Percentiles rank a stretch among this genome's conserved stretches.
Conservation (phyloP, 2,329 filamentous ascomycete genomes). For the Paecilomyces dactylethromorphus region DNA sequence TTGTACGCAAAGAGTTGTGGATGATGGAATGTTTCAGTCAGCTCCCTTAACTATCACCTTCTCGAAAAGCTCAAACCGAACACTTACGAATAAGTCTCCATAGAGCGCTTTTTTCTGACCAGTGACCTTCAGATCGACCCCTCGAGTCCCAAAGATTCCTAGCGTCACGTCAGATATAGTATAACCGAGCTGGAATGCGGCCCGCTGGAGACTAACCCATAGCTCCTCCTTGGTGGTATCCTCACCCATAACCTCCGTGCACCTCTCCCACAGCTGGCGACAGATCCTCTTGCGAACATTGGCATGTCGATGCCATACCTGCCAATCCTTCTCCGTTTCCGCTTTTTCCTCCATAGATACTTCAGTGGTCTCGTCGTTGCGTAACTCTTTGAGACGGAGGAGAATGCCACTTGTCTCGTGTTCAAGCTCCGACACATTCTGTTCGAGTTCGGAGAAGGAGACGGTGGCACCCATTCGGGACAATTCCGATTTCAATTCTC, state of each 20-base stretch:
- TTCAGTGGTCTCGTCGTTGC: conserved; percentile 26
- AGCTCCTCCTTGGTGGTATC: conserved; percentile 42
- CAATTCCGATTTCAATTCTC: conserved; percentile 43
- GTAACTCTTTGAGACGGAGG: conserved; percentile 34
- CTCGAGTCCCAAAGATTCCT: conserved; percentile 34
- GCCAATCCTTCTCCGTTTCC: conserved; percentile 41
- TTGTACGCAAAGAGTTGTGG: background rate
- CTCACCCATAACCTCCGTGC: conserved; percentile 43
- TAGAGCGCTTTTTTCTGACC: conserved; percentile 3
- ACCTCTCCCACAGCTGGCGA: conserved; percentile 44
- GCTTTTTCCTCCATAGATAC: conserved; percentile 45
- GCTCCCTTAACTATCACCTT: background rate
- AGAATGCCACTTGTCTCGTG: conserved; percentile 37
- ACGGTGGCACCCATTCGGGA: conserved; percentile 42
- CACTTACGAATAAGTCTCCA: background rate
- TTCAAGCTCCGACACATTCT: conserved; percentile 38
- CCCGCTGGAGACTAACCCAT: conserved; percentile 32
- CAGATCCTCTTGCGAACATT: conserved; percentile 43
- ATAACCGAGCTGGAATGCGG: conserved; percentile 5
- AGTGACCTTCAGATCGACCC: conserved; percentile 18
- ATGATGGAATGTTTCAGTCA: background rate
- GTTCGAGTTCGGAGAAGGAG: conserved; percentile 45
- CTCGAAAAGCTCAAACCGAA: background rate
- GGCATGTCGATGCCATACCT: conserved; percentile 36
- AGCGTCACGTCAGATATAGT: conserved; percentile 1